These are phyloP conservation scores for Diaporthe sp. DNA, from an alignment of 2,329 filamentous ascomycete genomes.

Conservation along the genomic window DNA sequence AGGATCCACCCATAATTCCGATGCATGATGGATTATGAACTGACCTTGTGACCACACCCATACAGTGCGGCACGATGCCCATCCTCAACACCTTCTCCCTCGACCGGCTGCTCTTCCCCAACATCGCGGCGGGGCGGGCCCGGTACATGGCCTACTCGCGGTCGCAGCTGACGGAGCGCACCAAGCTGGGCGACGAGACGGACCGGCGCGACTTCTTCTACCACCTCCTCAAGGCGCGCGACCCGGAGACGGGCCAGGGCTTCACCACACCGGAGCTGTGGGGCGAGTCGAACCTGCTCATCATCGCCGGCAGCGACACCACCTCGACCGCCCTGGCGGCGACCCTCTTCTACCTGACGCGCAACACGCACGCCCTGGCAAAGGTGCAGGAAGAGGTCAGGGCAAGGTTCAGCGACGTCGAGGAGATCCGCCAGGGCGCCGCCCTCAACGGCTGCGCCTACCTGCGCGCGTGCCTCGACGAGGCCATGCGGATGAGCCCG, in stretches of 20 bases:
- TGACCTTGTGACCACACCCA: conserved; percentile 29
- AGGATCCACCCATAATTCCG: conserved; percentile 48
- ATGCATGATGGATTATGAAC: neutral
- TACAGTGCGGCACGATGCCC: conserved; percentile 79
- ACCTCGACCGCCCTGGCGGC: conserved; percentile 78
- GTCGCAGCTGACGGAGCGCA: conserved; percentile 75
- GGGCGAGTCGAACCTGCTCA: conserved; percentile 79
- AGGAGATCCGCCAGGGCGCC: conserved; percentile 69
- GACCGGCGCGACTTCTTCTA: conserved; percentile 83
- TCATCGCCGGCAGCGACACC: conserved; percentile 80
- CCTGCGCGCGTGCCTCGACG: conserved; percentile 75
- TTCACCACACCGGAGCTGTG: conserved; percentile 77
- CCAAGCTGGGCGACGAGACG: conserved; percentile 74
- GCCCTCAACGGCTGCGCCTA: conserved; percentile 67
- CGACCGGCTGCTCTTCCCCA: conserved; percentile 77
- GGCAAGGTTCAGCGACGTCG: conserved; percentile 62
- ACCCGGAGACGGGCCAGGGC: conserved; percentile 78
- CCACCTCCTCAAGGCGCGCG: conserved; percentile 78
- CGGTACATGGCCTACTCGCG: conserved; percentile 81
- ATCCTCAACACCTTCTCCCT: conserved; percentile 75
- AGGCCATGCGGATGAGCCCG: conserved; percentile 74
- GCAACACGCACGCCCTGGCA: conserved; percentile 62
- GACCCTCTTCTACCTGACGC: conserved; percentile 74
- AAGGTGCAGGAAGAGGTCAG: conserved; percentile 67
- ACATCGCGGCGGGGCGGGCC: conserved; percentile 75